phyloP scores from a whole-genome alignment of 352 stramenopile species.

The Pythium monospermum region DNA sequence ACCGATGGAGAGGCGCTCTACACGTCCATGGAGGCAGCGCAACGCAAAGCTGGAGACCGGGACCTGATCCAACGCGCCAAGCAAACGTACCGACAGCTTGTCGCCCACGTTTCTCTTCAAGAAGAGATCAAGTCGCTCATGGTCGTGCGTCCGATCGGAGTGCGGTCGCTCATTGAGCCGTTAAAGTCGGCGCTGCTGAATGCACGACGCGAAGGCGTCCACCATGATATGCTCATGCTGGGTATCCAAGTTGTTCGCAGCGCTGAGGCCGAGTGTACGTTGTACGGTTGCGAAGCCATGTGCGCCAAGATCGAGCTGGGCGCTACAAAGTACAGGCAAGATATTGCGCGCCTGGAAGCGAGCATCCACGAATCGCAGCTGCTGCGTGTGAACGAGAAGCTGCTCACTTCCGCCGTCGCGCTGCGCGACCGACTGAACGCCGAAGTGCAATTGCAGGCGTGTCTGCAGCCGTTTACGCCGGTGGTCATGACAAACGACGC shows the following conservation, averaged over 20 bases:
- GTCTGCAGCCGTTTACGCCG: constrained; percentile 42
- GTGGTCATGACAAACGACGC: constrained; percentile 20
- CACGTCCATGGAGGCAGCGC: constrained; percentile 59
- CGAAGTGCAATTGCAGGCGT: constrained; percentile 61
- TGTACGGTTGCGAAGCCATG: constrained; percentile 71
- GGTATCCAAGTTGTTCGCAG: constrained; percentile 62
- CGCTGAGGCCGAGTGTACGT: constrained; percentile 70
- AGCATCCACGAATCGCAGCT: constrained; percentile 48
- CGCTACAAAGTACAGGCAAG: constrained; percentile 38
- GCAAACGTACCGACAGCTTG: constrained; percentile 64
- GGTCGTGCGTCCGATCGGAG: constrained; percentile 59
- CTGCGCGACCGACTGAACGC: constrained; percentile 57
- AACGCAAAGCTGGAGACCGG: constrained; percentile 53
- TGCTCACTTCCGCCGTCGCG: constrained; percentile 34
- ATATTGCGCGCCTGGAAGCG: constrained; percentile 62
- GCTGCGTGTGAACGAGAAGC: constrained; percentile 49
- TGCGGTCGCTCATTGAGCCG: constrained; percentile 58
- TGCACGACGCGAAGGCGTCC: constrained; percentile 45
- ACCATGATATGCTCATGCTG: constrained; percentile 46
- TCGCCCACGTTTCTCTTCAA: constrained; percentile 63
- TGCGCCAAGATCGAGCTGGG: constrained; percentile 57
- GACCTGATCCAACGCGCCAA: constrained; percentile 44
- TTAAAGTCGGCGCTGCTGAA: constrained; percentile 51
- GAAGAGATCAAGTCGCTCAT: constrained; percentile 79
- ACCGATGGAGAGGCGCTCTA: constrained; percentile 74